Base-by-base conservation (phyloP, 441 rosid species). In the Aleurites moluccanus region DNA sequence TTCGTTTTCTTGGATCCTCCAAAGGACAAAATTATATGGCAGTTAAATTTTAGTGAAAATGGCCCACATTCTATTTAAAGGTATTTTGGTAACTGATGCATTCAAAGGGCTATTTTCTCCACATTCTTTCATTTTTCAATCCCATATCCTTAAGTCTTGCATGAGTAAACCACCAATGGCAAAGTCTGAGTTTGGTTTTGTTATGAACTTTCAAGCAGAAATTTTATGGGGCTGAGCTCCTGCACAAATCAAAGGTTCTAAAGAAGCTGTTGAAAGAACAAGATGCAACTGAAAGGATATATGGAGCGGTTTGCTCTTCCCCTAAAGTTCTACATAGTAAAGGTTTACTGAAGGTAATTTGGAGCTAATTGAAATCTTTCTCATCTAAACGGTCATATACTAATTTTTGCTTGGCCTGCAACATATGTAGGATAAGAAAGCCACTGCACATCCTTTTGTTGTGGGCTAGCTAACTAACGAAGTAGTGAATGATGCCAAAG, bases 211-310 rank as follows among this genome's bases (percentile, higher is more conserved):
- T 59, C 80, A 93, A 97, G 98, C 97, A 82, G 99, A 89, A 60
- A 77, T 42, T 42, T 76, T 76, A n/a, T 44, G 90, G 95, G 74
- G 75, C 91, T 57, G 90, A 86, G 74, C 85, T 80, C 77, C 82
- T 95, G 30, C 88, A 80, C 63, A 88, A 87, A 83, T 93, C 97
- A 40, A 84, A 85, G 81, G 78, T 85, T 85, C 85, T 95, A 72
- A 95, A 90, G 83, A 89, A 87, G 84, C 80, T 93, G 81, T 95
- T 96, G 57, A 86, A 85, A 83, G 97, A 93, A 80, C 98, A 96
- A 84, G 81, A 84, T 50, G 77, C 74, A 70, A 76, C 88, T 44
- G 93, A 93, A 76, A 82, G 91, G 85, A 78, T 89, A 40, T 88
- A 80, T 72, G 99, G 97, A 79, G 97, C 97, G 59, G 80, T 90